A percentile compares a stretch with the other conserved stretches of the same genome.
phyloP scores from a whole-genome alignment of 768 basidiomycete species.

The Hygrophorus pudorinus region DNA sequence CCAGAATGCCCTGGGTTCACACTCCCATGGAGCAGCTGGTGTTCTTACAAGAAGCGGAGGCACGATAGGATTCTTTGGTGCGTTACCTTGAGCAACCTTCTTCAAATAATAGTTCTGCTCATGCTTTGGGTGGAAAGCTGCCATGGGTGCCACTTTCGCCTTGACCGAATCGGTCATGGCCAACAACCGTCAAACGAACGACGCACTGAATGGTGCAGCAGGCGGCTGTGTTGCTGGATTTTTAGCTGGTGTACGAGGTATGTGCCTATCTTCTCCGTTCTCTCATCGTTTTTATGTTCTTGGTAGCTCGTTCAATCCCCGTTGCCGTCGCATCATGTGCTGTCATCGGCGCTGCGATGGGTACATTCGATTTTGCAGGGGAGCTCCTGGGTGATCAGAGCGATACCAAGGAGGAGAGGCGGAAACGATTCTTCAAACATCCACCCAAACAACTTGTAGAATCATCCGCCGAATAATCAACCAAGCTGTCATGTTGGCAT shows the following conservation, averaged over 20 bases:
- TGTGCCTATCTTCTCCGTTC: background rate
- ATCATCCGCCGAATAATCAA: constrained; percentile 1
- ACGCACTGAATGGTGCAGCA: constrained; percentile 72
- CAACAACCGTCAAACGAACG: constrained; percentile 70
- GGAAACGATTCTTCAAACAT: constrained; percentile 80
- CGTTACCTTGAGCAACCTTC: constrained; percentile 4
- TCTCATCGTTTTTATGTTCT: constrained; percentile 6
- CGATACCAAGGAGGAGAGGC: constrained; percentile 51
- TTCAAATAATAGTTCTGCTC: background rate
- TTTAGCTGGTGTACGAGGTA: constrained; percentile 78
- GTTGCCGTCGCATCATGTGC: constrained; percentile 72
- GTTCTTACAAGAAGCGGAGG: constrained; percentile 81
- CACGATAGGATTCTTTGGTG: constrained; percentile 91
- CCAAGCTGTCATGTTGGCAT: too few species aligned
- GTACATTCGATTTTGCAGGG: constrained; percentile 74
- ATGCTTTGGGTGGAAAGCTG: constrained; percentile 38
- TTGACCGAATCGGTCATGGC: constrained; percentile 73
- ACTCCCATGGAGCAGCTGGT: constrained; percentile 74
- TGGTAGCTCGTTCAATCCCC: constrained; percentile 72
- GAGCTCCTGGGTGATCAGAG: constrained; percentile 39
- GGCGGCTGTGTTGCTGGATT: constrained; percentile 93
- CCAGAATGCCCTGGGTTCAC: constrained; percentile 74
- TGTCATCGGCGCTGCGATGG: constrained; percentile 69
- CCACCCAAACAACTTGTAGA: constrained; percentile 32
- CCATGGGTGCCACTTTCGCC: constrained; percentile 82